Evolutionary conservation across 768 basidiomycete species (phyloP), one percentile per base, ranked within the genome.

Genomic region (Trametes cubensis): DNA sequence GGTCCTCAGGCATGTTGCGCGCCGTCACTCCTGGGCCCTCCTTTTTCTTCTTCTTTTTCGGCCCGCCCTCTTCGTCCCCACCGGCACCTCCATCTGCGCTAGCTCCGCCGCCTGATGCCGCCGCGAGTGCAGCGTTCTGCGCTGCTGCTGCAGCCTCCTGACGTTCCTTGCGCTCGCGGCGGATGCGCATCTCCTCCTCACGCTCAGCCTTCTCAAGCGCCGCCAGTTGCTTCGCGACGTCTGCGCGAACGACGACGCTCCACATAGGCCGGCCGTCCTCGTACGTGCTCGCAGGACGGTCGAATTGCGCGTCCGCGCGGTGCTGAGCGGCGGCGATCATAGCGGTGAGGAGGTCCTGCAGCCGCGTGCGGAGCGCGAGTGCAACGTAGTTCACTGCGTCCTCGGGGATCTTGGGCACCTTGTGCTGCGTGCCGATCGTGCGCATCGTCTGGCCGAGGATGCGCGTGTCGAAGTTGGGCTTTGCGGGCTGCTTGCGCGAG

Each of bases 1-100:
- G 89, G 67, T 95, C 94, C 74, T 94, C 94, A 6, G 87, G 89
- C 90, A 95, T 92, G 70, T 94, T 94, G 59, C 89, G 79, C 57
- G 92, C 91, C 0, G 90, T 90, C 13, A 92, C 89, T 13, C 91
- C 89, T 0, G 92, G 90, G 0, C 89, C 89, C 34, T 92, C 91
- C 71, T 89, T 87, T 73, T 92, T 92, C 74, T 89, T 84, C 76
- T 82, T 82, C 73, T 91, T 92, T 76, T 88, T 87, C 52, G 81
- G 83, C 39, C 79, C 81, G 2, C 79, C 83, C 5, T 83, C 84
- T 20, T 70, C 76, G 18, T 82, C 85, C 17, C 81, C 83, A 18
- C 64, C 63, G 39, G 73, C 73, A 47, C 68, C 70, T 2, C 34
- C 10, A 25, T 79, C 78, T 13, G 74, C 64, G 2, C 61, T 56